These are phyloP conservation scores for Anacardium occidentale DNA, from an alignment of 345 rosid genomes.

Conservation along the genomic window DNA sequence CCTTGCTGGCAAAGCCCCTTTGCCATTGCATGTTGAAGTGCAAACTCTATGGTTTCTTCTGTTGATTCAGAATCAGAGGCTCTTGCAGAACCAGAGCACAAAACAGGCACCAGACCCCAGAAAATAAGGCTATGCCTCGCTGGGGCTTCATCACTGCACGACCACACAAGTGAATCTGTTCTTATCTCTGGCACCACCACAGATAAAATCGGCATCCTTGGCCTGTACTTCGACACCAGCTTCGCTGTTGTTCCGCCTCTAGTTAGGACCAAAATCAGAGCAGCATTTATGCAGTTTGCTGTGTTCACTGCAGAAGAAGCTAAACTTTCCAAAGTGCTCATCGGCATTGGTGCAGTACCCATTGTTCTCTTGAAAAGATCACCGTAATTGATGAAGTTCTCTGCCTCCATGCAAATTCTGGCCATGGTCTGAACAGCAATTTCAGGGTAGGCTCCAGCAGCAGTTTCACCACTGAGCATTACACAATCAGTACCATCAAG, in stretches of 20 bases:
- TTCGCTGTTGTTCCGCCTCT: conserved; percentile 58
- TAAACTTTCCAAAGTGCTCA: conserved; percentile 55
- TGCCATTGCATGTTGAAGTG: conserved; percentile 41
- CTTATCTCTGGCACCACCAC: conserved; percentile 50
- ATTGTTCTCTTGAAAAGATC: conserved; percentile 45
- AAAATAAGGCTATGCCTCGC: conserved; percentile 61
- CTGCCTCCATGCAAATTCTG: conserved; percentile 63
- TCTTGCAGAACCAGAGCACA: conserved; percentile 46
- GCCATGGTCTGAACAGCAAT: conserved; percentile 63
- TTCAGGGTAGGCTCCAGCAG: conserved; percentile 70
- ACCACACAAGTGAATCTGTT: conserved; percentile 51
- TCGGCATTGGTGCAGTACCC: conserved; percentile 46
- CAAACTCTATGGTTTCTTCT: conserved; percentile 53
- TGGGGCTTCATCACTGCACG: conserved; percentile 47
- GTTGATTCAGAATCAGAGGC: conserved; percentile 46
- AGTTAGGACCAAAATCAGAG: conserved; percentile 57
- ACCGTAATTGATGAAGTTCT: conserved; percentile 47
- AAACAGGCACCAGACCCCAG: conserved; percentile 54
- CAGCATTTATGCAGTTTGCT: conserved; percentile 42
- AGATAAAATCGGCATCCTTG: conserved; percentile 55
- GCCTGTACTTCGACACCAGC: conserved; percentile 61
- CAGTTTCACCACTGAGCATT: conserved; percentile 77
- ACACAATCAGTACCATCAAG: conserved; percentile 76
- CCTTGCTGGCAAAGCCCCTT: conserved; percentile 51
- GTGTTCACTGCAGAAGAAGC: conserved; percentile 59